These are phyloP conservation scores for Hirsutella rhossiliensis DNA, from an alignment of 2,329 filamentous ascomycete genomes.

Conservation along the genomic window DNA sequence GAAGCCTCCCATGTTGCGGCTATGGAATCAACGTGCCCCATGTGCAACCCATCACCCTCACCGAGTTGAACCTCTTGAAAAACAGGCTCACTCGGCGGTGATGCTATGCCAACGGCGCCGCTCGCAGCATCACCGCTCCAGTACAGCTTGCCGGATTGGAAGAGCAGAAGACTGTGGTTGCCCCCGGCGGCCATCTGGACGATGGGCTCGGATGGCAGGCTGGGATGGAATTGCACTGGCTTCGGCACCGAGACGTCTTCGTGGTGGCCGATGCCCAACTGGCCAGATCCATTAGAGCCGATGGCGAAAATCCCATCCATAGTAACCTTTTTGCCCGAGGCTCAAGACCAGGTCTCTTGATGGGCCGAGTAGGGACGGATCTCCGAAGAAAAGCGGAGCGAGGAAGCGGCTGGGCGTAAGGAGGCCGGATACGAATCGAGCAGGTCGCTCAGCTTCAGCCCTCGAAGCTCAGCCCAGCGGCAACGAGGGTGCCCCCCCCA, in stretches of 20 bases:
- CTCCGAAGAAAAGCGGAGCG: too few species aligned
- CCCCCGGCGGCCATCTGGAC: conserved; percentile 51
- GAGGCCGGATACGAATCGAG: too few species aligned
- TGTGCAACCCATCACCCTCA: conserved; percentile 12
- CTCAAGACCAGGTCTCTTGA: too few species aligned
- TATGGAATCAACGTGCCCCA: conserved; percentile 27
- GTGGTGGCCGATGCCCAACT: conserved; percentile 58
- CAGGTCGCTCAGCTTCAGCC: too few species aligned
- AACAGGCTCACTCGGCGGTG: conserved; percentile 16
- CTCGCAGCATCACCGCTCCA: conserved; percentile 48
- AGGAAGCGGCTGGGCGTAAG: too few species aligned
- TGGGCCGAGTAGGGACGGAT: too few species aligned
- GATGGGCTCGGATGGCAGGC: conserved; percentile 22
- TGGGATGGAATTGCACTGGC: conserved; percentile 42
- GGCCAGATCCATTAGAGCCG: conserved; percentile 67
- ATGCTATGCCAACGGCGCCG: conserved; percentile 40
- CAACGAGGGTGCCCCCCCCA: too few species aligned
- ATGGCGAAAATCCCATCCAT: conserved; percentile 51
- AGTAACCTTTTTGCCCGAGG: too few species aligned
- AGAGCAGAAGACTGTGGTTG: conserved; percentile 73
- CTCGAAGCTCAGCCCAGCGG: too few species aligned
- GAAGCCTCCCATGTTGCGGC: conserved; percentile 74
- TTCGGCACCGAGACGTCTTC: conserved; percentile 60
- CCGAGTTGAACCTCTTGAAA: conserved; percentile 28
- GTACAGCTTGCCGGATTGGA: conserved; percentile 45